Evolutionary conservation across 176 grass and related monocot species (phyloP), one percentile per base, ranked within the genome.

Genomic region (Zoysia pacifica): DNA sequence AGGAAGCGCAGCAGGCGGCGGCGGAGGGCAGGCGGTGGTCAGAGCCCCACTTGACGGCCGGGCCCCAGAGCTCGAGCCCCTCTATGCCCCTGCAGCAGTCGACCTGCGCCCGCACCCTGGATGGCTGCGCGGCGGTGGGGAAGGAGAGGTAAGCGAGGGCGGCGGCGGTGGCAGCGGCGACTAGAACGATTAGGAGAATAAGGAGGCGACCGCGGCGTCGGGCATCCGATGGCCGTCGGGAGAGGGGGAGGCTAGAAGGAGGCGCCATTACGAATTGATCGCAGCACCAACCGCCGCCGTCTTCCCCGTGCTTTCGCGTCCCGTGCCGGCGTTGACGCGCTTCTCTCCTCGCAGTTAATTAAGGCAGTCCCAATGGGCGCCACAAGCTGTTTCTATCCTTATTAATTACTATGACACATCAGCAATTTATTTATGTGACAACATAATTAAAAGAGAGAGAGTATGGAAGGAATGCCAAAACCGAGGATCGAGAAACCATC

Each of bases 11-110:
- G 86, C 94, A 97, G 20, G 85, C 85, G 36, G 75, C 58, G 35
- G 94, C 58, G 5, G 94, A 92, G 38, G 83, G 59, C 14, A 84
- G 50, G 65, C 54, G 85, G 79, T 94, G 82, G 73, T 92, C 39
- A 35, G 84, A 47, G 48, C 91, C 94, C 91, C 82, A 94, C 64
- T 92, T 92, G 44, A 91, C 73, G 8, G 82, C 87, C 6, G 82
- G 45, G 11, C 94, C 94, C 94, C 94, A 97, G 18, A 97, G 73
- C 81, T 97, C 94, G 50, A 97, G 62, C 36, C 82, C 81, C 71
- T 84, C 59, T 3, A 88, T 12, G 19, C 91, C 94, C 51, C 87
- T 84, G 77, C 89, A 97, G 78, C 87, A 90, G 15, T 78, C 84
- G 45, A 48, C 65, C 45, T 58, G 78, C 68, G 76, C 48, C 68